These are phyloP conservation scores for Rhizomucor miehei DNA, from an alignment of 371 early-diverging fungal species.

Conservation along the genomic window DNA sequence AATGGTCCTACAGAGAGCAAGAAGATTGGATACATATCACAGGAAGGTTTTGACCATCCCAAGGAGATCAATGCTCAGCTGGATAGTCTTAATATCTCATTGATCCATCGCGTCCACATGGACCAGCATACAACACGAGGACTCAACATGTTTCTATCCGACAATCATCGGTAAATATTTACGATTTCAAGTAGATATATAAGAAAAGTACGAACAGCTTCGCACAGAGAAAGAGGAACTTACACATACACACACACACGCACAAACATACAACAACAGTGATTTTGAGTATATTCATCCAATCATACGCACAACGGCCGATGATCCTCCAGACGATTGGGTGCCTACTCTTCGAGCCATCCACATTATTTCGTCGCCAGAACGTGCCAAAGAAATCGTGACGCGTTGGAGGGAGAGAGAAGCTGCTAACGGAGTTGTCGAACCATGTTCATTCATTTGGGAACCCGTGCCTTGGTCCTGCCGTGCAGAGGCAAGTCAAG, in stretches of 20 bases:
- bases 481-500: slow-evolving; percentile 29
- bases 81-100: slow-evolving; percentile 23
- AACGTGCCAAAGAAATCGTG: slow-evolving; percentile 34
- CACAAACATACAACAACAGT: slow-evolving; percentile 9
- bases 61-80: slow-evolving; percentile 22
- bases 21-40: slow-evolving; percentile 35
- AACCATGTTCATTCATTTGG: slow-evolving; percentile 26
- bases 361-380: slow-evolving; percentile 41
- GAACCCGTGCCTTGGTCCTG: slow-evolving; percentile 48
- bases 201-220: background rate
- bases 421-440: background rate
- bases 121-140: slow-evolving; percentile 43
- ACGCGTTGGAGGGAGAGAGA: slow-evolving; percentile 27
- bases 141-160: slow-evolving; percentile 34
- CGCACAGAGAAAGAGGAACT: background rate
- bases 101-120: slow-evolving; percentile 18
- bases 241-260: no score
- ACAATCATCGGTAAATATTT: slow-evolving; percentile 34
- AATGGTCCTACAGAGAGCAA: slow-evolving; percentile 12
- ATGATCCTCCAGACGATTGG: slow-evolving; percentile 40
- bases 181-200: background rate
- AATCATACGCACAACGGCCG: slow-evolving; percentile 34
- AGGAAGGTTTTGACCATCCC: slow-evolving; percentile 43
- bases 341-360: slow-evolving; percentile 24
- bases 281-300: slow-evolving; percentile 47